Base-by-base conservation (phyloP, 257 asterid genomes). In the Jacaranda copaia region DNA sequence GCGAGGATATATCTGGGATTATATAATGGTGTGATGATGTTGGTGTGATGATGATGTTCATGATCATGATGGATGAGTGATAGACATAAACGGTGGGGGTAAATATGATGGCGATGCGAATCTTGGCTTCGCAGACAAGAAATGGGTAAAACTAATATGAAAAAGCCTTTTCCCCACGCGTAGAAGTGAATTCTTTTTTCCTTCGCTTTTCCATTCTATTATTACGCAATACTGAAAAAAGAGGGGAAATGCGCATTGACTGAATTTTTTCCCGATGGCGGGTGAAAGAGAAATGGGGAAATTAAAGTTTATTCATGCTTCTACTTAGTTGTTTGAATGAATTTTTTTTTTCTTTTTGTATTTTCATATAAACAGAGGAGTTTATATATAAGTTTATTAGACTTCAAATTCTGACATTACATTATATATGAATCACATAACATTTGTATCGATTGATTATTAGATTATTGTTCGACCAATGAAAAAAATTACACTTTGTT, bases 41-140 rank as follows among this genome's bases (percentile, higher is more conserved):
- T 68, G 53, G 64, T 9, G 67, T 77, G 77, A 52, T 63, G 72
- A 68, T 58, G 60, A 10, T 46, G 11, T 18, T 60, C 6, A 45
- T 38, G 79, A 61, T 32, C 70, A 76, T 78, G 80, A 61, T 51
- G 65, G 48, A 66, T 81, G 74, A 20, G 35, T 8, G 39, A 72
- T 66, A 39, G 18, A 5, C 74, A 63, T 75, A 42, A 13, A 74
- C 4, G 20, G 56, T 36, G 7, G 63, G 38, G 15, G 13, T 15
- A 63, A 71, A 49, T 18, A 63, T 56, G 38, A 46, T 56, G 42
- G 61, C 49, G 72, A 73, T 75, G 48, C 78, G 82, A 83, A 73
- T 80, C 82, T 84, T 80, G 20, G 74, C 83, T 80, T 84, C 69
- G 70, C 70, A 67, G 74, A 8, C 79, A 83, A 70, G 84, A 53